Evolutionary conservation across 2,329 filamentous ascomycete genomes (phyloP).

Genomic region (Alternaria gansuensis): DNA sequence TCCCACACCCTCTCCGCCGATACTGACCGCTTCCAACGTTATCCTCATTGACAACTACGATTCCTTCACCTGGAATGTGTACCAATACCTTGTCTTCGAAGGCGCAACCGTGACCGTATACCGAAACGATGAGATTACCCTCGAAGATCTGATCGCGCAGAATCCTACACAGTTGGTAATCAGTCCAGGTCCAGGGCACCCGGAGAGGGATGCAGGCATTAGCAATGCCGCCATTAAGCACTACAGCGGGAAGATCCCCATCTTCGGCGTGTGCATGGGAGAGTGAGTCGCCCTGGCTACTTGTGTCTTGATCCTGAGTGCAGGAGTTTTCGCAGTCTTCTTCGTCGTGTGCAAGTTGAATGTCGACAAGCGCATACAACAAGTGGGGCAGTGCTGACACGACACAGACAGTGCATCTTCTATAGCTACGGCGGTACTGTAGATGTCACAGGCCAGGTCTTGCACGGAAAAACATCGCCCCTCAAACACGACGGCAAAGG

Average conservation of each 20-base stretch:
- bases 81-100: conserved; percentile 97
- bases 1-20: conserved; percentile 74
- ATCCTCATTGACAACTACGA: conserved; percentile 99
- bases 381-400: conserved; percentile 11
- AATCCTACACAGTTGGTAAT: conserved; percentile 94
- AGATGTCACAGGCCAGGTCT: conserved; percentile 90
- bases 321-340: too few species aligned
- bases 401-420: conserved; percentile 85
- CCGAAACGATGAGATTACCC: conserved; percentile 88
- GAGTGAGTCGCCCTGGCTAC: conserved; percentile 66
- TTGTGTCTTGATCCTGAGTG: too few species aligned
- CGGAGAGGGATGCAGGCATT: conserved; percentile 87
- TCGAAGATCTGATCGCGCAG: conserved; percentile 82
- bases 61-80: conserved; percentile 99
- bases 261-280: conserved; percentile 99
- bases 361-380: neutral
- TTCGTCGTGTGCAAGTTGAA: neutral
- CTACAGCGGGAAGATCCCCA: conserved; percentile 92
- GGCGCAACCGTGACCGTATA: conserved; percentile 89
- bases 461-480: conserved; percentile 96
- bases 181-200: conserved; percentile 94
- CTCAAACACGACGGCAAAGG: conserved; percentile 89
- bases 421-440: conserved; percentile 92
- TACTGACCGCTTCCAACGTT: conserved; percentile 85
- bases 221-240: conserved; percentile 90